Base-by-base conservation (phyloP, 345 rosid genomes). In the Murraya koenigii region DNA sequence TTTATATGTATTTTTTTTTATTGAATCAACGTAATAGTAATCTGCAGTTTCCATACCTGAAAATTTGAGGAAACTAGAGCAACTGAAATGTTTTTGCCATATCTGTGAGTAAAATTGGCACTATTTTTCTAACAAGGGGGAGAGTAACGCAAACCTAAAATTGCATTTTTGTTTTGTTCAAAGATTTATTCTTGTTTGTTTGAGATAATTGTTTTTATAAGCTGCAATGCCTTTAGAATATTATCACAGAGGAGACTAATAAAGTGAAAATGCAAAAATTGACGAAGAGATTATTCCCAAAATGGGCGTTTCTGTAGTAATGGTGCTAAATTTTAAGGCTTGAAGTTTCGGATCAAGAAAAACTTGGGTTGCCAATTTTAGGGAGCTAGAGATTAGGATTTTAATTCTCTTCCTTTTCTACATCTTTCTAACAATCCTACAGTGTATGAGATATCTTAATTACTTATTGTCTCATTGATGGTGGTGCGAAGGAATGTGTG, bases 381-480 rank as follows among this genome's bases (percentile, higher is more conserved):
- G 22, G 44, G 20, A 30, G 6, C 5, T 22, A 3, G 5, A 32
- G 38, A 35, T 33, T 71, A n/a, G n/a, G 23, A 22, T 54, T 32
- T 71, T 10, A 44, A 52, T 11, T 22, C 7, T 5, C n/a, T 55
- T 20, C 30, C 44, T 71, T n/a, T 7, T 71, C n/a, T 32, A 6
- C 3, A 5, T 17, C 41, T 52, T 66, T 54, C 74, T 0, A 32
- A 54, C 62, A 52, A 17, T 38, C 19, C 8, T 44, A 49, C 7
- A 4, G 54, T 70, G 25, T 20, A 47, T 17, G 52, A 28, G n/a
- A 26, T 47, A 23, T 69, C 41, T 23, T 17, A 33, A 33, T 63
- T 26, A 20, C 69, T 25, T 59, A n/a, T 75, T 75, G 44, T 62
- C 39, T 60, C 55, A 14, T 74, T 49, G n/a, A 65, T 76, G 71